Evolutionary conservation across 768 basidiomycete species (phyloP).

Genomic region (Rhodotorula graminis): DNA sequence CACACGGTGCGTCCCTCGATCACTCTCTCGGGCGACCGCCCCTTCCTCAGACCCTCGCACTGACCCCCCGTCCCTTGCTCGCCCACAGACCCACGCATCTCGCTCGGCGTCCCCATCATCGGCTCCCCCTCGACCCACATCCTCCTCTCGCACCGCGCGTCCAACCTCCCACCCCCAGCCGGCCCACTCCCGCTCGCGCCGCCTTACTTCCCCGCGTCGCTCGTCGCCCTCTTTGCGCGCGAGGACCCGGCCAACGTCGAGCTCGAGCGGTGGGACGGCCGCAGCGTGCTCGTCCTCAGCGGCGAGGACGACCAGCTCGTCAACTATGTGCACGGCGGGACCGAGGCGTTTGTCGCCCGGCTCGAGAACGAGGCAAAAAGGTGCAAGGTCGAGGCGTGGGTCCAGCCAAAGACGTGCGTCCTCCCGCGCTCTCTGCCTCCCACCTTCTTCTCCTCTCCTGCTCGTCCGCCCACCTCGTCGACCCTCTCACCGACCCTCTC

Average conservation of each 20-base stretch:
- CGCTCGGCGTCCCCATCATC: slow-evolving; percentile 42
- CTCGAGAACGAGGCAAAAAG: slow-evolving; percentile 9
- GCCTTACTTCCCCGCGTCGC: slow-evolving; percentile 20
- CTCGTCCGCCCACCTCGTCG: not conserved
- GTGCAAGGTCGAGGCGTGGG: slow-evolving; percentile 14
- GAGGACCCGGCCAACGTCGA: slow-evolving; percentile 7
- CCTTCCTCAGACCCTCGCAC: not conserved
- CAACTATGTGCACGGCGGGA: slow-evolving; percentile 51
- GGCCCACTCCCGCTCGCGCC: slow-evolving; percentile 14
- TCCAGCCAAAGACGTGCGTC: slow-evolving; percentile 30
- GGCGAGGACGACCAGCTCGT: slow-evolving; percentile 65
- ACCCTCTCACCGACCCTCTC: not conserved
- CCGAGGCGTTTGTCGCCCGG: slow-evolving; percentile 56
- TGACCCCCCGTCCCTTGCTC: not conserved
- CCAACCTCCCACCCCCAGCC: slow-evolving; percentile 3
- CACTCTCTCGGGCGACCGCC: no score
- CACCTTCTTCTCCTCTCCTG: not conserved
- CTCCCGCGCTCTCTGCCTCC: no score
- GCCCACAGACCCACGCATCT: slow-evolving; percentile 38
- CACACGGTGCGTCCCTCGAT: slow-evolving; percentile 51
- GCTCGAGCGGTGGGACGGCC: slow-evolving; percentile 48
- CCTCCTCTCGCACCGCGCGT: slow-evolving; percentile 34
- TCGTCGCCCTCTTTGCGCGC: slow-evolving; percentile 4
- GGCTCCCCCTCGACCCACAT: slow-evolving; percentile 35
- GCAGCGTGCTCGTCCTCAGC: slow-evolving; percentile 67